Percentiles rank a stretch among this genome's conserved stretches.
Evolutionary conservation across 106 monocot genomes (phyloP).

Genomic region (Phalaenopsis aphrodite): DNA sequence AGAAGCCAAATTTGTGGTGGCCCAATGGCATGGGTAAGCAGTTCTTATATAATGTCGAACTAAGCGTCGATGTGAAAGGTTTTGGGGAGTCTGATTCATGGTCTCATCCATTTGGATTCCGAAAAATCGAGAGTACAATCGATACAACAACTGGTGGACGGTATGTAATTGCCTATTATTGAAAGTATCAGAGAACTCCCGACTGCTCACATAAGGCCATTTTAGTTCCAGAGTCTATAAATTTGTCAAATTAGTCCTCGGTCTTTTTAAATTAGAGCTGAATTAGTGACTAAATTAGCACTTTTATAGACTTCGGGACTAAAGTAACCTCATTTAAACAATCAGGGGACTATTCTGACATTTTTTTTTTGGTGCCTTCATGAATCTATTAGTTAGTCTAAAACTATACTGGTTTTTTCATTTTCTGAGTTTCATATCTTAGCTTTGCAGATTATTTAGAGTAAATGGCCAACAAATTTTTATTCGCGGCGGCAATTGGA

Average conservation of each 20-base stretch:
- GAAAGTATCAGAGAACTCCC: too few species aligned
- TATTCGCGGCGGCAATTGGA: slow-evolving; percentile 97
- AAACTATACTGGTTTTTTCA: background rate
- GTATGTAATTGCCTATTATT: slow-evolving; percentile 19
- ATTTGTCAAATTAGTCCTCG: too few species aligned
- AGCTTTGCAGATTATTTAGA: slow-evolving; percentile 67
- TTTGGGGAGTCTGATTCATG: slow-evolving; percentile 95
- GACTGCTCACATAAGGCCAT: background rate
- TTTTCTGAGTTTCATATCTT: background rate
- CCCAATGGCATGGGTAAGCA: slow-evolving; percentile 99
- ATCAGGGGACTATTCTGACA: too few species aligned
- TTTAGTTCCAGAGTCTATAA: too few species aligned
- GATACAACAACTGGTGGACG: slow-evolving; percentile 88
- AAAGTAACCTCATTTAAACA: too few species aligned
- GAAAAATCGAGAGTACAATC: slow-evolving; percentile 82
- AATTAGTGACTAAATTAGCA: too few species aligned
- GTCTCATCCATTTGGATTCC: slow-evolving; percentile 82
- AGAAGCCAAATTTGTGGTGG: slow-evolving; percentile 97
- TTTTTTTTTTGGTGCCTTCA: background rate
- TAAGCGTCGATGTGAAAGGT: slow-evolving; percentile 75
- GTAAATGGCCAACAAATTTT: slow-evolving; percentile 84
- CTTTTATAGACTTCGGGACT: too few species aligned
- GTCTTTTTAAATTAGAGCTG: too few species aligned
- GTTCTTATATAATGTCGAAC: slow-evolving; percentile 71
- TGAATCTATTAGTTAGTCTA: background rate